These are phyloP conservation scores for Evernia prunastri DNA, from an alignment of 495 filamentous ascomycete genomes.

Conservation along the genomic window DNA sequence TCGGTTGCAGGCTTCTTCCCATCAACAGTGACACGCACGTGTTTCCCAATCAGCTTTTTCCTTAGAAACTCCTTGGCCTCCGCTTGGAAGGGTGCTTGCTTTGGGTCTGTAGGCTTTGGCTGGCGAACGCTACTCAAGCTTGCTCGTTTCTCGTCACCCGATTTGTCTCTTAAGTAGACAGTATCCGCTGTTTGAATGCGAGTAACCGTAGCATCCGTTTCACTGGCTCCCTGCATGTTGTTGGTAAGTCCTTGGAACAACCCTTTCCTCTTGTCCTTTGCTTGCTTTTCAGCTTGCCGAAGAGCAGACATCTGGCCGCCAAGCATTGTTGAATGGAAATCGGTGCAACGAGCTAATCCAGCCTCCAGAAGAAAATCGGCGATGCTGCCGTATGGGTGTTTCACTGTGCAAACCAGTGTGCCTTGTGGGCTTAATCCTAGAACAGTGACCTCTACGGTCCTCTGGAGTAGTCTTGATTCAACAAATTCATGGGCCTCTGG, in stretches of 20 bases:
- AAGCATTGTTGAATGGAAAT: conserved; percentile 86
- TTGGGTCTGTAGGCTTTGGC: conserved; percentile 73
- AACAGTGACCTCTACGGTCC: conserved; percentile 70
- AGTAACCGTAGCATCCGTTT: conserved; percentile 71
- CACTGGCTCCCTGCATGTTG: conserved; percentile 49
- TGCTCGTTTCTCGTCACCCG: conserved; percentile 79
- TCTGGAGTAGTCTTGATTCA: conserved; percentile 76
- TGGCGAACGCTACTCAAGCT: conserved; percentile 89
- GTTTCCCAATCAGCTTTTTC: conserved; percentile 92
- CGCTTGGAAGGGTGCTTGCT: conserved; percentile 77
- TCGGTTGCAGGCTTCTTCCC: conserved; percentile 86
- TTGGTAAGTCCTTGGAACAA: conserved; percentile 73
- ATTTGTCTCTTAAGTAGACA: conserved; percentile 73
- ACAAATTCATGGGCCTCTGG: conserved; percentile 81
- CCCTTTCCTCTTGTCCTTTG: conserved; percentile 65
- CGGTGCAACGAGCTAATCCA: conserved; percentile 84
- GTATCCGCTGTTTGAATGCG: conserved; percentile 87
- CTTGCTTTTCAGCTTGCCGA: conserved; percentile 79
- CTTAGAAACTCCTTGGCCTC: conserved; percentile 95
- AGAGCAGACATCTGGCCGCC: conserved; percentile 78
- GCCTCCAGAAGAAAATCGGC: conserved; percentile 79
- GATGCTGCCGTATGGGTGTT: conserved; percentile 87
- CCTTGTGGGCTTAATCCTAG: conserved; percentile 82
- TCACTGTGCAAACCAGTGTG: conserved; percentile 70
- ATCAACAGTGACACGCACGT: conserved; percentile 78